These are phyloP conservation scores for Cladosporium phlei DNA, from an alignment of 2,329 filamentous ascomycete species.

Conservation along the genomic window DNA sequence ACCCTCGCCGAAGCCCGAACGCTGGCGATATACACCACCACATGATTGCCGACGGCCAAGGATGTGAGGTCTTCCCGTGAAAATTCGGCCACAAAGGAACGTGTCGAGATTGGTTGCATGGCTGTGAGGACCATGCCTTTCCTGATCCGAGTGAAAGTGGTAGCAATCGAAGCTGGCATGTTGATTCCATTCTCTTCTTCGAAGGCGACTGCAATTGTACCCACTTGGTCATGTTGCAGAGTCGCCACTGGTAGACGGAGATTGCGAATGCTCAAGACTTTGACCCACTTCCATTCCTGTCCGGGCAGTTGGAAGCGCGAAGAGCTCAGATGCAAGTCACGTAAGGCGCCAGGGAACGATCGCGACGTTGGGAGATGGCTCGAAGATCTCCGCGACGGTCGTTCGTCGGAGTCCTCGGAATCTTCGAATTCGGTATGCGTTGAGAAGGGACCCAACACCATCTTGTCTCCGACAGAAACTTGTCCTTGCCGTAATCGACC, in stretches of 20 bases:
- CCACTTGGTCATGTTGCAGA: conserved; percentile 76
- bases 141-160: conserved; percentile 39
- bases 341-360: conserved; percentile 45
- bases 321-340: conserved; percentile 23
- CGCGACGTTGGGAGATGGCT: conserved; percentile 38
- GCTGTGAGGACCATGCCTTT: conserved; percentile 80
- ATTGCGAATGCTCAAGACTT: conserved; percentile 81
- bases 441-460: conserved; percentile 70
- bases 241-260: conserved; percentile 75
- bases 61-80: conserved; percentile 57
- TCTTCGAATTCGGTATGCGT: conserved; percentile 28
- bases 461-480: conserved; percentile 69
- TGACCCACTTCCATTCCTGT: conserved; percentile 74
- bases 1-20: conserved; percentile 77
- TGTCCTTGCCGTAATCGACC: conserved; percentile 77
- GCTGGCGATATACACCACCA: conserved; percentile 83
- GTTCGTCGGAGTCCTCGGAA: conserved; percentile 33
- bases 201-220: conserved; percentile 73
- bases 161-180: conserved; percentile 26
- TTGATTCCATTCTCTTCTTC: conserved; percentile 32
- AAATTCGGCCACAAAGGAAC: conserved; percentile 61
- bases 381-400: conserved; percentile 22
- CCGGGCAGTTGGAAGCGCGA: conserved; percentile 23
- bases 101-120: conserved; percentile 51
- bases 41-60: conserved; percentile 62